Percentiles rank a stretch among this genome's conserved stretches.
Conservation (phyloP, 2,329 filamentous ascomycete species). For the Penicillium corylophilum region DNA sequence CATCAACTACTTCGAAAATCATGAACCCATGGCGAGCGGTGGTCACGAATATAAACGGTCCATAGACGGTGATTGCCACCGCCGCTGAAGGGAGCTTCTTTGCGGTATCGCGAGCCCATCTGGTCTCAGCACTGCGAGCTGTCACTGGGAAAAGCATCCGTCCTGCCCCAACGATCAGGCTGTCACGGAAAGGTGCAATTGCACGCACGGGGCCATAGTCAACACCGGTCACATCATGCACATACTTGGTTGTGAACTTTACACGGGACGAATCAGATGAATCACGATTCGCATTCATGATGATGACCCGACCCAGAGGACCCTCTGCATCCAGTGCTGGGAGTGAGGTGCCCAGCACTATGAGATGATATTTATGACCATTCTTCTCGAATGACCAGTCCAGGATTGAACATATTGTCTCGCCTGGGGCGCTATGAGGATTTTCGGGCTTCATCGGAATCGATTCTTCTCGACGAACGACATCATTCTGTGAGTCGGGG, state of each 20-base stretch:
- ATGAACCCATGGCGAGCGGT: conserved; percentile 56
- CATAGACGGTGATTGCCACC: conserved; percentile 49
- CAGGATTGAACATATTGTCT: conserved; percentile 42
- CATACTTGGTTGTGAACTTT: conserved; percentile 37
- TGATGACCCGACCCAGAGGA: conserved; percentile 36
- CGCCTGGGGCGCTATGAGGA: conserved; percentile 34
- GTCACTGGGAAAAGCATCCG: conserved; percentile 45
- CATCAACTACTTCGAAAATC: conserved; percentile 44
- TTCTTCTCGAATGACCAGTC: conserved; percentile 41
- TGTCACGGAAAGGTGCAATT: conserved; percentile 52
- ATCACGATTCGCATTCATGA: conserved; percentile 36
- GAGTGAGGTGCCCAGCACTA: conserved; percentile 41
- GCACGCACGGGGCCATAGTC: conserved; percentile 48
- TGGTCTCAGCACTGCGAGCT: conserved; percentile 42
- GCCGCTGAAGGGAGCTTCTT: conserved; percentile 50
- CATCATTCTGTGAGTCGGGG: conserved; percentile 31
- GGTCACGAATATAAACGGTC: conserved; percentile 53
- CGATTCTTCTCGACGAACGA: conserved; percentile 10
- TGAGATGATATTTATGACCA: conserved; percentile 40
- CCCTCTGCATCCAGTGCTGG: conserved; percentile 22
- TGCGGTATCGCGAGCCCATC: conserved; percentile 42
- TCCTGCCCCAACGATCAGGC: conserved; percentile 48
- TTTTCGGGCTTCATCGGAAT: conserved; percentile 9
- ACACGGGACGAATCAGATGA: conserved; percentile 27
- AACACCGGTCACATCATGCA: conserved; percentile 32